phyloP scores from a whole-genome alignment of 2,329 filamentous ascomycete species.

The Exophiala aquamarina region DNA sequence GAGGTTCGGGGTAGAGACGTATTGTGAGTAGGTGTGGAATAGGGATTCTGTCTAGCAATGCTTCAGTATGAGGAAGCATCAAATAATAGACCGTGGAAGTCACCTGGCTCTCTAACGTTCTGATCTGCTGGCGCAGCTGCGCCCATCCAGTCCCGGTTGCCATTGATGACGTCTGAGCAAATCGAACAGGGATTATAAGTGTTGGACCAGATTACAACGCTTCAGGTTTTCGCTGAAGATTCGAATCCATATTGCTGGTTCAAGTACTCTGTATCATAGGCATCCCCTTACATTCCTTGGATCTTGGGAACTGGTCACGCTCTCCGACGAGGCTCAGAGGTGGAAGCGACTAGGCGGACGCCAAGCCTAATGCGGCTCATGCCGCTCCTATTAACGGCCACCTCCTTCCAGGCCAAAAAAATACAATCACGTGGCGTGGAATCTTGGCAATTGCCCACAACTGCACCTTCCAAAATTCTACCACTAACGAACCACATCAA shows the following conservation, averaged over 20 bases:
- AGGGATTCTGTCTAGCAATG: constrained; percentile 69
- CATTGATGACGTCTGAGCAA: constrained; percentile 11
- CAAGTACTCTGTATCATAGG: too few relatives aligned
- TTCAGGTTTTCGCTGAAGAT: too few relatives aligned
- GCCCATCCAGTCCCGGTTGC: constrained; percentile 74
- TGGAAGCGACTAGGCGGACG: background rate
- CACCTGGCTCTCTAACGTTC: constrained; percentile 88
- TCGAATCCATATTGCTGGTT: too few relatives aligned
- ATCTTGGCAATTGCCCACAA: constrained; percentile 7
- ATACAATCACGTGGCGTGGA: constrained; percentile 35
- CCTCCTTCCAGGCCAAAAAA: too few relatives aligned
- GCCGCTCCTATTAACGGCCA: background rate
- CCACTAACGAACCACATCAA: constrained; percentile 7
- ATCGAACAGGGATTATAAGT: background rate
- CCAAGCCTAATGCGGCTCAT: background rate
- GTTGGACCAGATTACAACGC: too few relatives aligned
- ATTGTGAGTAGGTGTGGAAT: constrained; percentile 79
- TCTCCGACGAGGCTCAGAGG: constrained; percentile 13
- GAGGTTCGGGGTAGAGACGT: constrained; percentile 75
- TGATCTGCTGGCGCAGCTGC: constrained; percentile 88
- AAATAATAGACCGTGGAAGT: background rate
- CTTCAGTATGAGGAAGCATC: constrained; percentile 14
- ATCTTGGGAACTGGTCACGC: background rate
- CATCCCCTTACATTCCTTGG: too few relatives aligned
- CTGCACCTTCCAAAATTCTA: constrained; percentile 10